Conservation (phyloP, 176 grass and related monocot genomes). For the Ananas comosus region DNA sequence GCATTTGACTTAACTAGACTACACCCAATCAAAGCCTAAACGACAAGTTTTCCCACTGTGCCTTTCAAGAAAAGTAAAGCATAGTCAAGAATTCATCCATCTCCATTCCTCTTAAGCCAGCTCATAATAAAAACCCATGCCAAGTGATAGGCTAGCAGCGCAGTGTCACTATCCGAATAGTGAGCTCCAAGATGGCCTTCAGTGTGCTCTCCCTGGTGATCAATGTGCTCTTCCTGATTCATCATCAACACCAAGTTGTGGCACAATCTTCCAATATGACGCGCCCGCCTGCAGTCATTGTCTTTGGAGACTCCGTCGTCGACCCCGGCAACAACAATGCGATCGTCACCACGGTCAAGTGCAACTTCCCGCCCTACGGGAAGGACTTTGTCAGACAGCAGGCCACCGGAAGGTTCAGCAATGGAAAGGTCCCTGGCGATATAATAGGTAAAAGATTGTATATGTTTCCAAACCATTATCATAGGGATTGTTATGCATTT, state of each 20-base stretch:
- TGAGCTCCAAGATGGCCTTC: not conserved
- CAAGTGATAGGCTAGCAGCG: not conserved
- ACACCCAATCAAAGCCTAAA: not conserved
- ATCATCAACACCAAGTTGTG: not conserved
- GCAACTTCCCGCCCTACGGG: slow-evolving; percentile 57
- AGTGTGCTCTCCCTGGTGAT: not conserved
- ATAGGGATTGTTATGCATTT: not conserved
- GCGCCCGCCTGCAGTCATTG: slow-evolving; percentile 33
- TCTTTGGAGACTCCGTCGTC: slow-evolving; percentile 71
- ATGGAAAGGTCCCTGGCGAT: slow-evolving; percentile 57
- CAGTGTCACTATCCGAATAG: not conserved
- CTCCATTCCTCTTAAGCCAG: not conserved
- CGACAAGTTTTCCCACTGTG: not conserved
- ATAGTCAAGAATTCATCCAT: not conserved
- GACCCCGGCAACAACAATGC: slow-evolving; percentile 71
- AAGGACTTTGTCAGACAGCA: slow-evolving; percentile 33
- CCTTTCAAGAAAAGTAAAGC: slow-evolving; percentile 3
- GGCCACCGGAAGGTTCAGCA: slow-evolving; percentile 63
- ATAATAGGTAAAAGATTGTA: slow-evolving; percentile 30
- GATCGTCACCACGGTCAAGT: slow-evolving; percentile 43
- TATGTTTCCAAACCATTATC: not conserved
- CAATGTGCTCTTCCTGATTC: not conserved
- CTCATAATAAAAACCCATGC: not conserved
- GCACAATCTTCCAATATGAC: not conserved
- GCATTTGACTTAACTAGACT: not conserved